These are phyloP conservation scores for Paecilomyces niveus DNA, from an alignment of 2,329 filamentous ascomycete species.

Conservation along the genomic window DNA sequence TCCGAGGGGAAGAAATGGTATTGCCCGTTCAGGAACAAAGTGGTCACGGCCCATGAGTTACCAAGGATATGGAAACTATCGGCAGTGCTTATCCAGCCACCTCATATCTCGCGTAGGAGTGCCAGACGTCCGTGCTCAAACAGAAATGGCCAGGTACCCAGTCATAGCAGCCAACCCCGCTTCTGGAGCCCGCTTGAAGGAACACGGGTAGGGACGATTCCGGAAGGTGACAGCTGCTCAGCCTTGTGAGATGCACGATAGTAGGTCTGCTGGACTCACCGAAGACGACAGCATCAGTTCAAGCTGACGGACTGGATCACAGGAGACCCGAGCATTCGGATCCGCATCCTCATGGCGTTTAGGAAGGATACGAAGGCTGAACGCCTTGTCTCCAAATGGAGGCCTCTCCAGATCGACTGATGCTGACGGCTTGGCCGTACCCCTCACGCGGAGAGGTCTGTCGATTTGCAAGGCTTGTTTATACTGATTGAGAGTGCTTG, in stretches of 20 bases:
- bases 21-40: neutral
- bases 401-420: neutral
- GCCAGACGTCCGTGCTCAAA: neutral
- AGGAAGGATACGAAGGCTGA: neutral
- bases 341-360: neutral
- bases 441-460: neutral
- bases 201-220: neutral
- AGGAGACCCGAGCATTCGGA: neutral
- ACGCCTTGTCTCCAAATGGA: neutral
- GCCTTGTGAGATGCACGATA: neutral
- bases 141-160: neutral
- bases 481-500: neutral
- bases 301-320: neutral
- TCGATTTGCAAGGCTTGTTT: neutral
- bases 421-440: neutral
- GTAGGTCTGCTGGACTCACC: neutral
- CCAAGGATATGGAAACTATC: neutral
- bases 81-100: neutral
- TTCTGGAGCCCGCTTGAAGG: neutral
- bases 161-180: neutral
- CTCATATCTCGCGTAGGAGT: neutral
- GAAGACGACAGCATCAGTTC: neutral
- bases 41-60: neutral
- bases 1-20: neutral
- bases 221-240: neutral